Base-by-base conservation (phyloP, 2,329 filamentous ascomycete species). In the Beauveria rudraprayagi region DNA sequence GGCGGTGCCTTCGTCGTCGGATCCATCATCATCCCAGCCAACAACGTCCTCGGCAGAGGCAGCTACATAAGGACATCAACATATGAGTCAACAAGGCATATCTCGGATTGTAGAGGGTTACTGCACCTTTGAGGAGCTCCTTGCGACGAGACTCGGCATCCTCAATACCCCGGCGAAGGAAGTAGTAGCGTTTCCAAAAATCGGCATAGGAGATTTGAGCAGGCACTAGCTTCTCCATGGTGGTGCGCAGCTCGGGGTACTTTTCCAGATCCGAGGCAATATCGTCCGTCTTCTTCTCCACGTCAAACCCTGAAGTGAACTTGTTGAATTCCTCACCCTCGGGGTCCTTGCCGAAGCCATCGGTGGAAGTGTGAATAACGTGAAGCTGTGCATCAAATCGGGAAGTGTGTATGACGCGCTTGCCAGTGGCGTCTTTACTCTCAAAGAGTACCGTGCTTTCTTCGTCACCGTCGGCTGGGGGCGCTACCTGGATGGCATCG, bases 111-210 rank as follows among this genome's bases (percentile, higher is more conserved):
- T 26, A 10, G 16, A 14, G 30, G 10, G 46, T 37, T 24, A 60
- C 74, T 82, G 65, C 79, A 96, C 93, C 93, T 76, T 96, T 95
- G 24, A 99, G 78, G 61, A 99, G 82, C 73, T 99, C 94, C 67
- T 89, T 87, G 72, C 94, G 83, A 73, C 91, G 86, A 69, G 89
- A 87, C 76, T 99, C 94, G 62, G 96, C 92, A 28, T 90, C 92
- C 77, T 97, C 93, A 65, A 99, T 89, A 17, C 94, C 91, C 70
- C 95, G 89, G 69, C 93, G 83, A 65, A 97, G 77, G 78, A 96
- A 99, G 73, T 97, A 97, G 75, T 99, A 99, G 61, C 94, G 83
- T 71, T 84, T 89, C 93, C 94, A 99, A 72, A 99, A 99, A 57
- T 89, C 84, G 57, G 80, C 82, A 70, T 99, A 99, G 40, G 92